Evolutionary conservation across 2,329 filamentous ascomycete genomes (phyloP).

Genomic region (Colletotrichum kahawae): DNA sequence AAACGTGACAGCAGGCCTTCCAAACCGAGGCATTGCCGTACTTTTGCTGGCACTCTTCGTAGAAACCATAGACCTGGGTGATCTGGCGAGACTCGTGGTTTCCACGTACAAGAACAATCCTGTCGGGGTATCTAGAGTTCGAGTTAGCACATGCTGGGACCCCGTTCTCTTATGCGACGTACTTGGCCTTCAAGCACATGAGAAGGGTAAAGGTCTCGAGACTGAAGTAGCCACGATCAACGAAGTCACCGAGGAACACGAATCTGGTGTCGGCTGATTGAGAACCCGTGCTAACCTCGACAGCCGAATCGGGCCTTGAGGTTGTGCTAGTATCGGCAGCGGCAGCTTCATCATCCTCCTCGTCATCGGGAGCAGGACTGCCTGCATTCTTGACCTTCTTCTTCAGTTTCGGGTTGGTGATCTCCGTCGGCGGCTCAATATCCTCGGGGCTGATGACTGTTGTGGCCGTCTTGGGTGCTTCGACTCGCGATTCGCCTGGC

Average conservation of each 20-base stretch:
- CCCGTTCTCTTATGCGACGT: conserved; percentile 26
- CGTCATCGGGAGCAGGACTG: conserved; percentile 51
- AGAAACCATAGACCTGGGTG: conserved; percentile 98
- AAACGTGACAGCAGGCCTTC: conserved; percentile 99
- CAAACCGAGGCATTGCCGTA: conserved; percentile 99
- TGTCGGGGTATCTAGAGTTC: conserved; percentile 78
- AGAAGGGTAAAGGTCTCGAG: conserved; percentile 97
- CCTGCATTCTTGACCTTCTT: conserved; percentile 79
- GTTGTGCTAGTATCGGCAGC: conserved; percentile 43
- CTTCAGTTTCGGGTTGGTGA: conserved; percentile 84
- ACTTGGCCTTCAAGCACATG: conserved; percentile 87
- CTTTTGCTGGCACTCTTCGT: conserved; percentile 97
- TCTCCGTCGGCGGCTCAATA: conserved; percentile 87
- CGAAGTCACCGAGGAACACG: conserved; percentile 83
- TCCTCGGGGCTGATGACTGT: conserved; percentile 87
- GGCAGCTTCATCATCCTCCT: conserved; percentile 53
- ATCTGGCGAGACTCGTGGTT: conserved; percentile 98
- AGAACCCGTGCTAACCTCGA: conserved; percentile 38
- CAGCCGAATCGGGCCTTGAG: conserved; percentile 36
- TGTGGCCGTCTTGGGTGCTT: conserved; percentile 71
- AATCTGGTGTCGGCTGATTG: conserved; percentile 62
- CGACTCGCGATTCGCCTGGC: conserved; percentile 79
- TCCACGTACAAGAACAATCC: conserved; percentile 94
- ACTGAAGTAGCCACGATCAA: conserved; percentile 96
- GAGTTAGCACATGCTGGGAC: conserved; percentile 25